Conservation (phyloP, 257 asterid genomes). For the Linderniella brevidens region DNA sequence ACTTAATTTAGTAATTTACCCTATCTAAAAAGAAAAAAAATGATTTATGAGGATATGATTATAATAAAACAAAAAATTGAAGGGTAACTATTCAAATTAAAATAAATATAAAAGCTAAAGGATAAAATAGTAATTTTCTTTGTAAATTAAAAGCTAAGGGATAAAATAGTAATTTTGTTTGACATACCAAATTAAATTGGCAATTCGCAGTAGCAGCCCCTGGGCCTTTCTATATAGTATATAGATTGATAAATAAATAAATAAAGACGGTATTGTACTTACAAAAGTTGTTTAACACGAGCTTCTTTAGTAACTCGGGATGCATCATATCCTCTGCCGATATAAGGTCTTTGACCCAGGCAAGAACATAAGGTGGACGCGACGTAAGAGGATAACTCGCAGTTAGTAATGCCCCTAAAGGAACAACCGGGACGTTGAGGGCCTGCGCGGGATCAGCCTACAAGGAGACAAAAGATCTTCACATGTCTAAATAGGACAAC, state of each 20-base stretch:
- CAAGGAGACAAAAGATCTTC: conserved; percentile 10
- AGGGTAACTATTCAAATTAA: no score
- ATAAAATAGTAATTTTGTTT: no score
- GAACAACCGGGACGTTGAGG: conserved; percentile 85
- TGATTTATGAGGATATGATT: no score
- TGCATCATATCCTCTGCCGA: conserved; percentile 98
- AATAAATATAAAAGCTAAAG: no score
- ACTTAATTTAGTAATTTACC: no score
- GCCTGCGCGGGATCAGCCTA: conserved; percentile 99
- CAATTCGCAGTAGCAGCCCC: no score
- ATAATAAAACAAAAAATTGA: no score
- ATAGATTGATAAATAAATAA: neutral
- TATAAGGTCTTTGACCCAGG: conserved; percentile 82
- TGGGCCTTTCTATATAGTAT: no score
- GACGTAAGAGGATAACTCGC: conserved; percentile 93
- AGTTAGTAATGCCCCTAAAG: conserved; percentile 78
- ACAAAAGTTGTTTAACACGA: conserved; percentile 81
- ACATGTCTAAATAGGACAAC: neutral
- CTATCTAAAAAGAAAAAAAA: no score
- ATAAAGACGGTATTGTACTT: conserved; percentile 17
- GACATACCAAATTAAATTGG: no score
- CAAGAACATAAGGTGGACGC: conserved; percentile 68
- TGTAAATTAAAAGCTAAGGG: no score
- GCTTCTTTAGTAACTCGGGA: conserved; percentile 82
- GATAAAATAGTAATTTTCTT: no score